These are phyloP conservation scores for Sinapis alba DNA, from an alignment of 441 rosid genomes.

Conservation along the genomic window DNA sequence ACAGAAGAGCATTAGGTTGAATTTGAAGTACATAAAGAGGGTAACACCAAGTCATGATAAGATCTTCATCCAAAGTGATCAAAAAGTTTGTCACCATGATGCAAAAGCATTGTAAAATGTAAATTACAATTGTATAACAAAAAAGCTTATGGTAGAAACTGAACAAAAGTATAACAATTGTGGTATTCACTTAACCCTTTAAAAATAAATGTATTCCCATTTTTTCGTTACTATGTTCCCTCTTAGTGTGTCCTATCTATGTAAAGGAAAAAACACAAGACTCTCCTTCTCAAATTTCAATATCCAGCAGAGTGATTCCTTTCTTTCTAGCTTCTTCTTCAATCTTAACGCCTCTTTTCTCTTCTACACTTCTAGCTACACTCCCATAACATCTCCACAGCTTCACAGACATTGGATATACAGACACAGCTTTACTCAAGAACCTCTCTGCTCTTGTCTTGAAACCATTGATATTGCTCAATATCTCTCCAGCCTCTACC, in stretches of 20 bases:
- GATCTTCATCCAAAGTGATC: slow-evolving; percentile 9
- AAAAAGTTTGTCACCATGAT: slow-evolving; percentile 52
- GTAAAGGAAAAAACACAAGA: background rate
- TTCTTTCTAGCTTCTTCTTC: slow-evolving; percentile 62
- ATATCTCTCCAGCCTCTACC: slow-evolving; percentile 70
- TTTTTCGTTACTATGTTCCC: background rate
- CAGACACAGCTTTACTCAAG: slow-evolving; percentile 61
- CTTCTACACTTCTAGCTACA: slow-evolving; percentile 39
- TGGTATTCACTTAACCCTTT: background rate
- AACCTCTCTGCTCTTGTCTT: slow-evolving; percentile 57
- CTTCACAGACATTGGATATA: slow-evolving; percentile 71
- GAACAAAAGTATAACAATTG: background rate
- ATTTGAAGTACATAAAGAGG: background rate
- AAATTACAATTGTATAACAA: background rate
- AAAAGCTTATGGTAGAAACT: background rate
- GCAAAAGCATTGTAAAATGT: slow-evolving; percentile 57
- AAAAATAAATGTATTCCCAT: background rate
- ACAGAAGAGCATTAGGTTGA: background rate
- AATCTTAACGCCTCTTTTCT: slow-evolving; percentile 31
- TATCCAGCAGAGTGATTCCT: slow-evolving; percentile 59
- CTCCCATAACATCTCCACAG: slow-evolving; percentile 61
- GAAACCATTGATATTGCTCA: slow-evolving; percentile 46
- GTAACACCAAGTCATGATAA: background rate
- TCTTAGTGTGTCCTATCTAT: background rate
- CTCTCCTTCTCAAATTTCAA: slow-evolving; percentile 1